Evolutionary conservation across 2,329 filamentous ascomycete species (phyloP), one percentile per base, ranked within the genome.

Genomic region (Penicillium sp.): DNA sequence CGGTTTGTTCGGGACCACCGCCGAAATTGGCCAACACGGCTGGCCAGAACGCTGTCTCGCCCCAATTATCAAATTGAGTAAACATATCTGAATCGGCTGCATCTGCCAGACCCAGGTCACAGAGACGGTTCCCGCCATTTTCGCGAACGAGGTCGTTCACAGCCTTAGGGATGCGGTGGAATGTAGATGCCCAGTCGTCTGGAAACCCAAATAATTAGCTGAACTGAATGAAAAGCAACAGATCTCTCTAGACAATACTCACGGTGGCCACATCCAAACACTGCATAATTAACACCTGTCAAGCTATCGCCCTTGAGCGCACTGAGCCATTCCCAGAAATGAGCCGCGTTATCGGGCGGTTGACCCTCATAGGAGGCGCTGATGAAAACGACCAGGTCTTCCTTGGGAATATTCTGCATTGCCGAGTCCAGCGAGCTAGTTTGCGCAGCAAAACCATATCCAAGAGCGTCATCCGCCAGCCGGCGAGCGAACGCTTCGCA

Each of bases 361-460:
- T 90, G 82, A 0, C 90, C 90, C 67, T 93, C 89, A 65, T 92
- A 93, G 1, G 86, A 88, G 0, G 89, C 83, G 0, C 87, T 87
- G 61, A 93, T 81, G 50, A 92, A 81, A 24, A 91, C 77, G 0
- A 89, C 81, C 0, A 89, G 88, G 6, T 83, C 80, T 27, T 84
- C 80, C 51, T 79, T 85, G 0, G 87, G 83, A 0, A 92, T 70
- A 2, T 83, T 81, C 50, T 85, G 82, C 18, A 83, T 84, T 0
- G 86, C 88, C 0, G 81, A 78, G 67, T 92, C 87, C 40, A 92
- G 73, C 1, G 82, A 79, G 22, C 83, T 80, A 1, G 88, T 75
- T 3, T 77, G 78, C 5, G 85, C 83, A 4, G 71, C 74, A 72
- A 87, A 91, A 0, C 89, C 89, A 64, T 85, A 85, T 3, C 73